Conservation (phyloP, 129 eudicot species). For the Flaveria ramosissima region DNA sequence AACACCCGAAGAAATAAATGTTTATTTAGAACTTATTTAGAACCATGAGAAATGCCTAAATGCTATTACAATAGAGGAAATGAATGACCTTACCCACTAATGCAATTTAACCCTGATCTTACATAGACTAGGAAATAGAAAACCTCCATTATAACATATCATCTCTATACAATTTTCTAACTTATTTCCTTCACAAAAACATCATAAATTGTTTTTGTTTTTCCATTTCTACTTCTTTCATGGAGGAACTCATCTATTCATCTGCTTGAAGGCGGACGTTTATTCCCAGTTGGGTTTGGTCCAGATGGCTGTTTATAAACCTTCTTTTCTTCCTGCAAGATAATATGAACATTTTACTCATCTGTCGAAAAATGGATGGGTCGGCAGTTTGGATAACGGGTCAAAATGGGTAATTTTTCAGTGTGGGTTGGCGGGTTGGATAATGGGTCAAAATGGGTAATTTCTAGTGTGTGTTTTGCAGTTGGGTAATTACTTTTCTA, state of each 20-base stretch:
- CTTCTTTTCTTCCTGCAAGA: constrained; percentile 41
- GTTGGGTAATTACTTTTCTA: not conserved
- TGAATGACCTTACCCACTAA: constrained; percentile 19
- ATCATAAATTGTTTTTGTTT: constrained; percentile 3
- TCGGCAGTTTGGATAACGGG: not conserved
- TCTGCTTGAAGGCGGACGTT: constrained; percentile 51
- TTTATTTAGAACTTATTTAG: constrained; percentile 4
- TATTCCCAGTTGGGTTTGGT: constrained; percentile 63
- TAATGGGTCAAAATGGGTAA: not conserved
- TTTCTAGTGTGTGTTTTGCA: not conserved
- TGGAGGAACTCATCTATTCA: constrained; percentile 31
- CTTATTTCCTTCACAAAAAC: constrained; percentile 31
- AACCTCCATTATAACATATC: constrained; percentile 15
- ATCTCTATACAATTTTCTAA: constrained; percentile 25
- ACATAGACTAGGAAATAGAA: constrained; percentile 25
- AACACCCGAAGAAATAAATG: not conserved
- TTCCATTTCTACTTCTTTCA: constrained; percentile 21
- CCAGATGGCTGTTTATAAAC: constrained; percentile 60
- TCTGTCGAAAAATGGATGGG: not conserved
- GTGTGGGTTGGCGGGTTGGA: not conserved
- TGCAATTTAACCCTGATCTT: constrained; percentile 16
- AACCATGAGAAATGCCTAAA: constrained; percentile 28
- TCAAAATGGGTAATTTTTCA: not conserved
- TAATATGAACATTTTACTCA: not conserved
- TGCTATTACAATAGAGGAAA: constrained; percentile 25